A percentile compares a stretch with the other conserved stretches of the same genome.
These are phyloP conservation scores for Pseudogymnoascus sp. DNA, from an alignment of 2,329 filamentous ascomycete genomes.

Conservation along the genomic window DNA sequence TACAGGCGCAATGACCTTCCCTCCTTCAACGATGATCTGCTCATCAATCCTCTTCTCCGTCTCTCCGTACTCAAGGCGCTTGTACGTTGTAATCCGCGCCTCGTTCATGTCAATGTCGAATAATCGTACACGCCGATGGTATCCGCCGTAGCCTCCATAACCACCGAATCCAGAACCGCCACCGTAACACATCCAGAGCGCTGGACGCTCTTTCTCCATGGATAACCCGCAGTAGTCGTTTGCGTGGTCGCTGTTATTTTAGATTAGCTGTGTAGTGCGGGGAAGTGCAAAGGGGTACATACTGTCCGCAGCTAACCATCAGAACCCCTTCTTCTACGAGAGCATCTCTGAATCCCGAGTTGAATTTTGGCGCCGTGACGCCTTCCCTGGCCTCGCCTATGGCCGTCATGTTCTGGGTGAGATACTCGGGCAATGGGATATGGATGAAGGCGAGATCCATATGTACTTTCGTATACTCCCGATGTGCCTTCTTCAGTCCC, in stretches of 20 bases:
- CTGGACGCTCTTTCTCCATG: conserved; percentile 38
- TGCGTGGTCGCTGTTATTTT: conserved; percentile 64
- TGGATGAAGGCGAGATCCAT: conserved; percentile 97
- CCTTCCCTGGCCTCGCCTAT: conserved; percentile 60
- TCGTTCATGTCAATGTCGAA: conserved; percentile 93
- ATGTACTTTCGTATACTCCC: conserved; percentile 81
- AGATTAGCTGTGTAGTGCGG: conserved; percentile 17
- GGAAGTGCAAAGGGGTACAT: conserved; percentile 33
- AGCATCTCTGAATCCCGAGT: conserved; percentile 87
- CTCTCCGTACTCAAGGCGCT: conserved; percentile 67
- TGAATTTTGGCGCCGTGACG: conserved; percentile 81
- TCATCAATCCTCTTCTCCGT: conserved; percentile 47
- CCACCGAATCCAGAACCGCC: conserved; percentile 89
- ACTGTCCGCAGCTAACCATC: conserved; percentile 88
- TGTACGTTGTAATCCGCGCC: conserved; percentile 84
- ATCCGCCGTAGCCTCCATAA: conserved; percentile 85
- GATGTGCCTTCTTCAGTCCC: conserved; percentile 66
- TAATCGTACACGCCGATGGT: conserved; percentile 72
- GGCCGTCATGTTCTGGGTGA: conserved; percentile 47
- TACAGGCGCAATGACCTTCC: conserved; percentile 31
- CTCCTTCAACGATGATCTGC: conserved; percentile 59
- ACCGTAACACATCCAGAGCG: conserved; percentile 97
- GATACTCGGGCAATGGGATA: conserved; percentile 89
- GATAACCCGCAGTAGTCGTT: conserved; percentile 90
- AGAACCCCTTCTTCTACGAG: conserved; percentile 78